Conservation (phyloP, 23 red algal genomes). For the Gracilaria caudata region DNA sequence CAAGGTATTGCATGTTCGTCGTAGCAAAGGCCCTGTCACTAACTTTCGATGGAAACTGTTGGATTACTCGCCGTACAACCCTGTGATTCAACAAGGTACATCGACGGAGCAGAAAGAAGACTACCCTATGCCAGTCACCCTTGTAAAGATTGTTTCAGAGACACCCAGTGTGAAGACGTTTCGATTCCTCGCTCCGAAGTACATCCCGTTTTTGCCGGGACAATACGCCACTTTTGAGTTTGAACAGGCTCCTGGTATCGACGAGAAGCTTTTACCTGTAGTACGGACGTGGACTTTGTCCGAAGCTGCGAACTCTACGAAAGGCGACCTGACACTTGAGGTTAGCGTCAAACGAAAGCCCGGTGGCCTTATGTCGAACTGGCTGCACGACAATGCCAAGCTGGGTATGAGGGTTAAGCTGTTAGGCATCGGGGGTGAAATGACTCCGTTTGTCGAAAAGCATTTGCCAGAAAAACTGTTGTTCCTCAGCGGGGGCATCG, state of each 20-base stretch:
- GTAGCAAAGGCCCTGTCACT: conserved; percentile 42
- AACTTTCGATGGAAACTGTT: conserved; percentile 60
- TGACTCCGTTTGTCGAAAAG: conserved; percentile 54
- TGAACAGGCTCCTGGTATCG: conserved; percentile 15
- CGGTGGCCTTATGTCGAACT: conserved; percentile 56
- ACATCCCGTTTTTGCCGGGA: conserved; percentile 67
- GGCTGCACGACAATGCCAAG: conserved; percentile 60
- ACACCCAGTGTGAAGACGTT: conserved; percentile 53
- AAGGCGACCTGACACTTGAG: conserved; percentile 76
- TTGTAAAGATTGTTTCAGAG: conserved; percentile 63
- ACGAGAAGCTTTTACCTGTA: conserved; percentile 12
- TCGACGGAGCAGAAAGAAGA: neutral
- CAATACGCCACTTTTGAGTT: conserved; percentile 81
- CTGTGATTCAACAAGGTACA: neutral
- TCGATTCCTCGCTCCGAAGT: conserved; percentile 64
- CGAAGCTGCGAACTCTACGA: conserved; percentile 56
- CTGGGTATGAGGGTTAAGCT: conserved; percentile 46
- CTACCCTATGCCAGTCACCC: conserved; percentile 26
- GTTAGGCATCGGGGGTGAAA: conserved; percentile 61
- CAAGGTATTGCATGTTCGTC: conserved; percentile 23
- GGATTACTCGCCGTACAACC: conserved; percentile 70
- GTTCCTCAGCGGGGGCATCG: conserved; percentile 72
- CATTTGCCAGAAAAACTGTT: conserved; percentile 35
- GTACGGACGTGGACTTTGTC: conserved; percentile 81
- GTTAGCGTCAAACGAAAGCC: conserved; percentile 67